Evolutionary conservation across 2,329 filamentous ascomycete species (phyloP), one percentile per base, ranked within the genome.

Genomic region (Parascedosporium putredinis): DNA sequence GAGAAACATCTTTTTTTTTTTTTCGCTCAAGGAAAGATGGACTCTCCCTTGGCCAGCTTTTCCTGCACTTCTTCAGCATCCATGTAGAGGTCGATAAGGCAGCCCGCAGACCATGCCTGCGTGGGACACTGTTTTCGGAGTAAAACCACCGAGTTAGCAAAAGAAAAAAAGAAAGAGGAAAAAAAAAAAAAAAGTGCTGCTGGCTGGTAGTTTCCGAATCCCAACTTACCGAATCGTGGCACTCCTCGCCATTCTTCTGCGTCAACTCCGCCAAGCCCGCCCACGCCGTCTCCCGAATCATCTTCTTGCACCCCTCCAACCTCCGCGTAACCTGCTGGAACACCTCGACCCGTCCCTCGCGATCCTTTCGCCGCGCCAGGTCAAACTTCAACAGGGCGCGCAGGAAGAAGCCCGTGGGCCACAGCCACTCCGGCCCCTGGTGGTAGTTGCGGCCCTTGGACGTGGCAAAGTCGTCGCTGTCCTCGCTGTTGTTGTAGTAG

Each of bases 371-470:
- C 25, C 89, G 75, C 70, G 78, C 75, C 46, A 97, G 70, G 63
- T 96, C 89, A 60, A 97, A 97, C 64, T 89, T 86, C 55, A 98
- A 76, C 55, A 98, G 71, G 1, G 93, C 93, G 45, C 94, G 83
- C 20, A 96, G 74, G 74, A 95, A 98, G 72, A 89, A 98, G 4
- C 93, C 93, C 1, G 88, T 91, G 0, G 91, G 94, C 93, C 93
- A 98, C 22, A 96, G 71, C 93, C 93, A 98, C 65, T 98, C 93
- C 0, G 93, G 94, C 4, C 93, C 93, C 65, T 97, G 91, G 66
- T 98, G 93, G 68, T 98, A 98, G 67, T 97, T 98, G 51, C 93
- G 78, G 46, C 93, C 93, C 67, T 97, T 97, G 58, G 86, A 82
- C 0, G 91, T 97, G 9, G 87, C 79, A 61, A 96, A 97, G 65